phyloP scores from a whole-genome alignment of 805 yeast species.

The Starmerella cellae region DNA sequence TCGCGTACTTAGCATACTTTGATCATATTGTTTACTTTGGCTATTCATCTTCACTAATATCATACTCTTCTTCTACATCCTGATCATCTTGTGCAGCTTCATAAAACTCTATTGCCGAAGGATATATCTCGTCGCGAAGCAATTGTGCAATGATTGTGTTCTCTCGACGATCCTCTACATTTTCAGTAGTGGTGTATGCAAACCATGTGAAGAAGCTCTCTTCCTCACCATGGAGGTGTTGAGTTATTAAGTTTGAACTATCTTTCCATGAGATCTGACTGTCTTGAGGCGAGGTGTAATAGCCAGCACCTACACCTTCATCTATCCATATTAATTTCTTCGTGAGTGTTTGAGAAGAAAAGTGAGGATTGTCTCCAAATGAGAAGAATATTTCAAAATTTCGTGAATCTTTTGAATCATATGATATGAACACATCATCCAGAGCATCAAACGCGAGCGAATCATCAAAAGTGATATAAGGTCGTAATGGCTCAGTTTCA shows the following conservation, averaged over 20 bases:
- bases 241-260: conserved; percentile 43
- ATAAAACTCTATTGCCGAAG: conserved; percentile 68
- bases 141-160: conserved; percentile 69
- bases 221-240: conserved; percentile 34
- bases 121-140: conserved; percentile 67
- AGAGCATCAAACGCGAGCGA: conserved; percentile 59
- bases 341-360: conserved; percentile 41
- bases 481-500: conserved; percentile 65
- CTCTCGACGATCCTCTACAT: conserved; percentile 44
- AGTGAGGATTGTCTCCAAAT: conserved; percentile 41
- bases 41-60: conserved; percentile 13
- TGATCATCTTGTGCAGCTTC: conserved; percentile 13
- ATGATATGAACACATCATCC: conserved; percentile 46
- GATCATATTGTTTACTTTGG: too few species aligned
- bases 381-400: conserved; percentile 49
- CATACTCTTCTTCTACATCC: conserved; percentile 20
- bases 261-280: conserved; percentile 58
- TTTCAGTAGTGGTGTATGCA: conserved; percentile 65
- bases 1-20: too few species aligned
- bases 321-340: conserved; percentile 39
- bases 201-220: conserved; percentile 81
- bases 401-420: conserved; percentile 33
- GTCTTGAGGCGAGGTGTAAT: conserved; percentile 32
- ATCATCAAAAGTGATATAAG: conserved; percentile 63
- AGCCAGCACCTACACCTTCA: conserved; percentile 7